Evolutionary conservation across 176 grass and related monocot species (phyloP).

Genomic region (Chrysopogon serrulatus): DNA sequence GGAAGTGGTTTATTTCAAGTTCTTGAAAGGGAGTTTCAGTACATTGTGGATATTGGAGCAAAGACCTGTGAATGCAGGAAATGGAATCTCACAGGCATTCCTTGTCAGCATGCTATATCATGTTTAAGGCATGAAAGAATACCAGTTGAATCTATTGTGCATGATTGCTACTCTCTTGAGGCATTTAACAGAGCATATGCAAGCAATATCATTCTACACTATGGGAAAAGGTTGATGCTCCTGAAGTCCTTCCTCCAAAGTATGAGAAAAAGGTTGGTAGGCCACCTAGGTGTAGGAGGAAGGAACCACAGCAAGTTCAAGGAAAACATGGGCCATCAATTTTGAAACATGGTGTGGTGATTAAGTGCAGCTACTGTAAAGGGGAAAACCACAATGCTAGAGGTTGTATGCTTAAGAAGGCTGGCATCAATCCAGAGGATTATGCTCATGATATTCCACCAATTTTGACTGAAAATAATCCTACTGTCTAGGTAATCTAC

Average conservation of each 20-base stretch:
- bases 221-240: neutral
- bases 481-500: no score
- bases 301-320: neutral
- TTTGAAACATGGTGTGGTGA: neutral
- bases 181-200: neutral
- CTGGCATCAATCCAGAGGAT: neutral
- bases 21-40: neutral
- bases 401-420: neutral
- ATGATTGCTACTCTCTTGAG: neutral
- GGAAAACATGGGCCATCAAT: neutral
- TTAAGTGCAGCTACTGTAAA: neutral
- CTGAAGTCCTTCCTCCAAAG: neutral
- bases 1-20: neutral
- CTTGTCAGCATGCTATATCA: neutral
- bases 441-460: no score
- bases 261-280: neutral
- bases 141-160: neutral
- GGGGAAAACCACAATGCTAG: neutral
- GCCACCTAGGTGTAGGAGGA: neutral
- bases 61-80: neutral
- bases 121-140: neutral
- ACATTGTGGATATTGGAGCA: neutral
- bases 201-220: neutral
- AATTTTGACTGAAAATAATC: no score
- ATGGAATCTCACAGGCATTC: neutral